Evolutionary conservation across 257 asterid species (phyloP), one percentile per base, ranked within the genome.

Genomic region (Nicotiana paniculata): DNA sequence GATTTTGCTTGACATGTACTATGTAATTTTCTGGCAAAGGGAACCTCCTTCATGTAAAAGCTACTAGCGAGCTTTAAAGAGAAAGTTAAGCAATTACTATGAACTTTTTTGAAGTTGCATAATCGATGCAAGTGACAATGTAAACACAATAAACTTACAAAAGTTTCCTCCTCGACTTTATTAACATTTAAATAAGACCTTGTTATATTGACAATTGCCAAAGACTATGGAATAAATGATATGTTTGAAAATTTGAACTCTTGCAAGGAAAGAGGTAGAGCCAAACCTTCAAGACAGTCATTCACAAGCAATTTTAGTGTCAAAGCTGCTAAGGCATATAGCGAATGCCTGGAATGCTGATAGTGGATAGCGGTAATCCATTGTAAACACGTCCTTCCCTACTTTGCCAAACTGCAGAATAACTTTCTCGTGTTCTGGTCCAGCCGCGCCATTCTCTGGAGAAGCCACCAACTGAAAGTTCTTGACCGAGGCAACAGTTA

Each of bases 331-430:
- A 57, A 86, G 88, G 79, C 86, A 82, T 79, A 89, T 85, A 74
- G 90, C 82, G 57, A 87, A 93, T 0, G 98, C 97, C 85, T 93
- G 98, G 87, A 95, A 95, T 13, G 97, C 97, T 1, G 99, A 95
- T 59, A 95, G 62, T 1, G 99, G 99, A 64, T 91, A 95, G 64
- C 90, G 85, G 72, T 92, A 95, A 62, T 95, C 99, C 97, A 93
- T 92, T 0, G 99, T 93, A 68, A 93, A 95, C 30, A 95, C 95
- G 51, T 95, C 97, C 85, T 93, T 95, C 65, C 97, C 99, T 1
- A 95, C 97, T 83, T 95, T 95, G 18, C 99, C 99, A n/a, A 95
- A 95, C 89, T 92, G 98, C 82, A 95, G 92, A 80, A 95, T 89
- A 26, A 92, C 97, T 81, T 88, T 89, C 82, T 95, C 96, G 5